A percentile compares a stretch with the other conserved stretches of the same genome.
phyloP scores from a whole-genome alignment of 1,284 basidiomycete genomes.

The Boletus sp. region DNA sequence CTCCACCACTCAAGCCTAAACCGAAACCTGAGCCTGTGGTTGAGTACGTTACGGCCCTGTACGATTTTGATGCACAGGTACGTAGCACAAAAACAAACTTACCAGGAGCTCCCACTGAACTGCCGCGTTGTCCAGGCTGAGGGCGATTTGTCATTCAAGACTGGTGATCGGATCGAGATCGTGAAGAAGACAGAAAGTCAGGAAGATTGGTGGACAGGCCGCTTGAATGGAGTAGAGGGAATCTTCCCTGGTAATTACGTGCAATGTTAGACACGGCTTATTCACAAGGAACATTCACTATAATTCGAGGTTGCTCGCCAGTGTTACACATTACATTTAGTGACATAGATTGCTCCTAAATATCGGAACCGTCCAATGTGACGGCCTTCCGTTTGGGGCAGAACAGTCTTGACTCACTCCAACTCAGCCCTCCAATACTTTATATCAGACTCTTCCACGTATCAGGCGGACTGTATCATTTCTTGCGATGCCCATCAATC shows the following conservation, averaged over 20 bases:
- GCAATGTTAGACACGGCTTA: constrained; percentile 24
- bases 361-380: constrained; percentile 8
- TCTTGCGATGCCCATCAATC: constrained; percentile 57
- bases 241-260: constrained; percentile 84
- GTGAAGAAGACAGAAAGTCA: constrained; percentile 79
- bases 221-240: constrained; percentile 79
- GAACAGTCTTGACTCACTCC: neutral
- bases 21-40: constrained; percentile 64
- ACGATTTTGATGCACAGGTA: constrained; percentile 89
- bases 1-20: constrained; percentile 80
- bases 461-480: neutral
- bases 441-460: neutral
- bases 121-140: constrained; percentile 58
- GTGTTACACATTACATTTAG: neutral
- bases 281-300: neutral
- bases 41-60: constrained; percentile 88
- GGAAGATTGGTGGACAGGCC: constrained; percentile 99
- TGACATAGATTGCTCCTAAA: constrained; percentile 18
- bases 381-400: neutral
- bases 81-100: neutral
- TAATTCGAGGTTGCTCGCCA: neutral
- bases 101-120: neutral
- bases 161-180: constrained; percentile 93
- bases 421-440: constrained; percentile 1
- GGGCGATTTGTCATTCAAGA: constrained; percentile 88